These are phyloP conservation scores for Sanghuangporus weigelae DNA, from an alignment of 1,284 basidiomycete species.

Conservation along the genomic window DNA sequence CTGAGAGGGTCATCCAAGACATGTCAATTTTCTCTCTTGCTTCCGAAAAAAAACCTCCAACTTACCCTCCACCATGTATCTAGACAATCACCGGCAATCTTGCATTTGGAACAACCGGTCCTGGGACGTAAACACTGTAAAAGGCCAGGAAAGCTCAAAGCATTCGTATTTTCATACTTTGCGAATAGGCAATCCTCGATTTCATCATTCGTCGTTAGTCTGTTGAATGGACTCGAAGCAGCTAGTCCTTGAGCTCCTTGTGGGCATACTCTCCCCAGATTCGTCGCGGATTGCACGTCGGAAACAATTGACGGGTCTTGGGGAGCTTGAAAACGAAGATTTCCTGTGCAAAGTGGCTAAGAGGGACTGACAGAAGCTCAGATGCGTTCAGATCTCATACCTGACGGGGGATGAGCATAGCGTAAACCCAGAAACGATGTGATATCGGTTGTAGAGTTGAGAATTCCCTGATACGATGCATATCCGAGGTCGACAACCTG, in stretches of 20 bases:
- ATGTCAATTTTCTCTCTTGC: not conserved
- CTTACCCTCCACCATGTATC: conserved; percentile 33
- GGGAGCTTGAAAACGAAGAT: conserved; percentile 32
- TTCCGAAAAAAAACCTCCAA: not conserved
- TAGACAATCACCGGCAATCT: conserved; percentile 29
- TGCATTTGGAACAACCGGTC: conserved; percentile 14
- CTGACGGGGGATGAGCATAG: conserved; percentile 28
- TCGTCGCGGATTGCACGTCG: not conserved
- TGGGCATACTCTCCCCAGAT: not conserved
- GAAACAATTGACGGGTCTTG: conserved; percentile 24
- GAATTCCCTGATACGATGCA: conserved; percentile 28
- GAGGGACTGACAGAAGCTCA: not conserved
- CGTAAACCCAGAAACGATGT: conserved; percentile 28
- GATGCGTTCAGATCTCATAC: not conserved
- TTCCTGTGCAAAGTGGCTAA: conserved; percentile 18
- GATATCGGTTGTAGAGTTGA: conserved; percentile 19
- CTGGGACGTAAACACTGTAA: conserved; percentile 26
- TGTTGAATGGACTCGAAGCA: not conserved
- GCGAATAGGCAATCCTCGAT: conserved; percentile 31
- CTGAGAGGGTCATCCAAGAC: not conserved
- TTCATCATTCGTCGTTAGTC: not conserved
- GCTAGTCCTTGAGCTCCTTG: too few relatives aligned
- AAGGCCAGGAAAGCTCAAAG: not conserved
- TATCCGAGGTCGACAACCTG: conserved; percentile 29
- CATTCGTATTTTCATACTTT: conserved; percentile 21